Evolutionary conservation across 164 flowering plant species (phyloP), one percentile per base, ranked within the genome.

Genomic region (Chimonanthus salicifolius): DNA sequence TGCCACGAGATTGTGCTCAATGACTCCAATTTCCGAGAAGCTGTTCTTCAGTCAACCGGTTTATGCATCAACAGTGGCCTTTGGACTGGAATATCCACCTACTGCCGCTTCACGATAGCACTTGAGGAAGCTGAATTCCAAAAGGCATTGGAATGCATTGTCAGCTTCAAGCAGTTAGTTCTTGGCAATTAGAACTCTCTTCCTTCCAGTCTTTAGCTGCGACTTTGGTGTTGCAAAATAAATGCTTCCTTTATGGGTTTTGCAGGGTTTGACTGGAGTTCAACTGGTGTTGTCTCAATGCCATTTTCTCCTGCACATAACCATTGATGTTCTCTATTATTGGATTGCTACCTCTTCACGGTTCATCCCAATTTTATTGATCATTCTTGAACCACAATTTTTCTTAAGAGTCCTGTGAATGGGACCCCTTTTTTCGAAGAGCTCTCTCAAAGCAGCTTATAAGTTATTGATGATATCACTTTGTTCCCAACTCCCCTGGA

Each of bases 61-160:
- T 72, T 95, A 72, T 92, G 98, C 82, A 88, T 95, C 81, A 92
- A 95, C 83, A 88, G 97, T 67, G 81, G 90, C 65, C 72, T 84
- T 0, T 95, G 98, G 98, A 90, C 97, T 21, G 98, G 99, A 74
- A 84, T 93, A 50, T 88, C 96, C 4, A 91, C 91, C 47, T 92
- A 89, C 81, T 95, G 97, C 70, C 92, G 98, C 63, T 88, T 95
- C 83, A 87, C 91, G 3, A 64, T 93, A 71, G 98, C 91, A 13
- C 74, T 95, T 82, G 97, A 95, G 74, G 97, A 90, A 4, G 49
- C 80, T 4, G 90, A 87, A 64, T 95, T 95, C 73, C 83, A 87
- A 70, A 80, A 68, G 72, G 99, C 98, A 67, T 78, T 95, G 80
- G 87, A 85, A 49, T 81, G 92, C 87, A 87, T 95, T 16, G 58